These are phyloP conservation scores for Blastobotrys attinorum DNA, from an alignment of 805 yeast genomes.

Conservation along the genomic window DNA sequence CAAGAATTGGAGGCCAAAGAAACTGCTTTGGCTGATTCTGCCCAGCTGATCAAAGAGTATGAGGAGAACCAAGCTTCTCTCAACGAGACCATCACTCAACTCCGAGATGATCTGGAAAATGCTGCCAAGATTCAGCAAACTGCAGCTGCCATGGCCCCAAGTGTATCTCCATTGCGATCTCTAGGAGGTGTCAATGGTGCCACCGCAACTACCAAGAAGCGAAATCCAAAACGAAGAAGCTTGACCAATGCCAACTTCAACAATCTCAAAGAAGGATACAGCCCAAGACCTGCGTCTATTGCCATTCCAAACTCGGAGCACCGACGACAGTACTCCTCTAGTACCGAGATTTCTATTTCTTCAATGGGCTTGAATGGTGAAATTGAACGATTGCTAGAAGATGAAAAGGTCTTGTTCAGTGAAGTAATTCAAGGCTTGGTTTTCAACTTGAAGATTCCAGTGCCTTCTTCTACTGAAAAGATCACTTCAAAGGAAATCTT, in stretches of 20 bases:
- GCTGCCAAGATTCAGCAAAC: slow-evolving; percentile 20
- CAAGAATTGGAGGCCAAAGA: slow-evolving; percentile 22
- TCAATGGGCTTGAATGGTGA: slow-evolving; percentile 33
- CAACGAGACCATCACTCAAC: slow-evolving; percentile 20
- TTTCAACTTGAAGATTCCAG: slow-evolving; percentile 78
- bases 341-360: slow-evolving; percentile 40
- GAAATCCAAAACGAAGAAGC: slow-evolving; percentile 23
- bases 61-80: slow-evolving; percentile 16
- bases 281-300: slow-evolving; percentile 25
- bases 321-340: slow-evolving; percentile 42
- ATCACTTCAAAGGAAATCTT: slow-evolving; percentile 82
- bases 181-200: slow-evolving; percentile 22
- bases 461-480: slow-evolving; percentile 75
- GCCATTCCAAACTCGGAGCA: slow-evolving; percentile 19
- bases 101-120: slow-evolving; percentile 46
- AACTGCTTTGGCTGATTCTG: slow-evolving; percentile 17
- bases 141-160: slow-evolving; percentile 30
- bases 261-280: slow-evolving; percentile 18
- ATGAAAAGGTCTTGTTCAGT: slow-evolving; percentile 44
- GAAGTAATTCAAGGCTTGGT: slow-evolving; percentile 84
- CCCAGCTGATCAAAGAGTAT: slow-evolving; percentile 23
- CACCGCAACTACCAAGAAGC: slow-evolving; percentile 24
- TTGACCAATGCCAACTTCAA: slow-evolving; percentile 18
- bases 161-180: slow-evolving; percentile 20
- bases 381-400: slow-evolving; percentile 27